Evolutionary conservation across 2,329 filamentous ascomycete genomes (phyloP), one percentile per base, ranked within the genome.

Genomic region (Fusarium tuaranense): DNA sequence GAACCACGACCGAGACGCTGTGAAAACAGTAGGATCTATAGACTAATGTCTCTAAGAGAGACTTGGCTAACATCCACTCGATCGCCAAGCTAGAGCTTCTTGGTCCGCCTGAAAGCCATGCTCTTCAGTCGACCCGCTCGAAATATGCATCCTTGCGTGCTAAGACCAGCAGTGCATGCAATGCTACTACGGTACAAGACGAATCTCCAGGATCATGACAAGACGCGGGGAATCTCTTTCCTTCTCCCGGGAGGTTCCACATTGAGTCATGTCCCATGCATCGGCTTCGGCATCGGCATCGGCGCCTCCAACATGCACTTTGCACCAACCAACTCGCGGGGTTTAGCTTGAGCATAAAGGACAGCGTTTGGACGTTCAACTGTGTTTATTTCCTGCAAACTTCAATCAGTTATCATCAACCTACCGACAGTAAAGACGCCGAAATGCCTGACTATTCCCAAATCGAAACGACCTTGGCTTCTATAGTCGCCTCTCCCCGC

Each of bases 391-490:
- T 4, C 16, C 32, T 16, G 6, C 18, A 25, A 41, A 9, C 22
- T 16, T 5, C 3, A 20, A n/a, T 6, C 22, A 18, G 13, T 27
- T 38, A 4, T 7, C 4, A n/a, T 48, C 4, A 3, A 36, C 20
- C 34, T n/a, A 32, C 8, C 8, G 4, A 48, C 7, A 27, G 20
- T 5, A 3, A 34, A 7, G 51, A 22, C 13, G 13, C 13, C 48
- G 67, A 36, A 7, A 78, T 78, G 76, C 34, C 70, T 16, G 65
- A 77, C 30, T 60, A 74, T 30, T 64, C 68, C 4, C 44, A 51
- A 6, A 78, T 82, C n/a, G 74, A 82, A n/a, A 76, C 68, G n/a
- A 76, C 80, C 16, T 63, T 83, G 34, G 73, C 74, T 38, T 82
- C 81, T 22, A 57, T 82, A 62, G 57, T 74, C 46, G 81, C 81